Evolutionary conservation across 1,284 basidiomycete species (phyloP), one percentile per base, ranked within the genome.

Genomic region (Retiboletus flavoniger): DNA sequence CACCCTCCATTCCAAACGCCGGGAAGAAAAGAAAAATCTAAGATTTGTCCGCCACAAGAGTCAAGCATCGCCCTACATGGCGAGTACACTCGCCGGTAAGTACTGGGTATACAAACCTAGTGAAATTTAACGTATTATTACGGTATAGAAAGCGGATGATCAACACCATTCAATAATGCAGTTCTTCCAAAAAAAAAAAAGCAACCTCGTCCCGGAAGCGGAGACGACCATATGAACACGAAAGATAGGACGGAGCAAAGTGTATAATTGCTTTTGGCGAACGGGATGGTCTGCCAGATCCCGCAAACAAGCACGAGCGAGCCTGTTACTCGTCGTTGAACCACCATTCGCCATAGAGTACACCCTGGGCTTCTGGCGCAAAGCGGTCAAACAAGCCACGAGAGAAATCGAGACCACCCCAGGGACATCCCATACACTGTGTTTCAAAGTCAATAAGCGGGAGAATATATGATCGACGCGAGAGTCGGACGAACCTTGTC

Each of bases 331-430:
- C 75, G 51, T 73, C 72, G 47, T 71, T 70, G 71, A 77, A 83
- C 58, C 55, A 69, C 88, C 87, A 91, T 16, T 68, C 63, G 51
- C 82, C 83, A 44, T 70, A 67, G 53, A 91, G 67, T 24, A 83
- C 75, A 54, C 89, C 91, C 1, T 56, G 61, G 45, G 64, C 56
- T 59, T 75, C 70, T 13, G 67, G 32, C 0, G 78, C 80, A 58
- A 89, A 86, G 67, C 65, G 73, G 2, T 63, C 45, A 76, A 97
- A 97, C 44, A 97, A 80, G 43, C 84, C 80, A n/a, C 73, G 72
- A 21, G 89, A 89, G 51, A 95, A 76, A 74, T 97, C 94, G 53
- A 97, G 83, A 41, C 81, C 90, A 47, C 83, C 85, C 55, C 74
- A 80, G 1, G 83, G 81, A 67, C 91, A 94, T 34, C 80, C 83